phyloP scores from a whole-genome alignment of 2,329 filamentous ascomycete genomes.

The Colletotrichum sp. region DNA sequence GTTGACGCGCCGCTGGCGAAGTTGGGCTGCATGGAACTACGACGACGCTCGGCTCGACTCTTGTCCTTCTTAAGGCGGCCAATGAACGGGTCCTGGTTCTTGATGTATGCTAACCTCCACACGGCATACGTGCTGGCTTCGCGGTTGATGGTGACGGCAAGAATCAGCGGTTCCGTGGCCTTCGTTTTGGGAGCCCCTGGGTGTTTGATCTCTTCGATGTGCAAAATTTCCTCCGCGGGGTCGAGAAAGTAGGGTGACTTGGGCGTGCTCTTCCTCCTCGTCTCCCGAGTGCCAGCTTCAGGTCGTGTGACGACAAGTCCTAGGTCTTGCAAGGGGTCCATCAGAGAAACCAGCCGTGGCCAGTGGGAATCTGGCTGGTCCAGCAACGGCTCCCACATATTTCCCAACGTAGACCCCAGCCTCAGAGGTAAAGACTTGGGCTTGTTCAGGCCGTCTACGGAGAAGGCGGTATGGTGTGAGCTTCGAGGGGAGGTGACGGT shows the following conservation, averaged over 20 bases:
- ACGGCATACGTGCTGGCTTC: conserved; percentile 80
- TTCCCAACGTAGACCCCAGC: conserved; percentile 59
- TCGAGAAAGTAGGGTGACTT: conserved; percentile 67
- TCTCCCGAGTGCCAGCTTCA: conserved; percentile 42
- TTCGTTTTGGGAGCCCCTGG: conserved; percentile 40
- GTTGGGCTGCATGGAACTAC: conserved; percentile 70
- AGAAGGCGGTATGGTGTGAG: conserved; percentile 59
- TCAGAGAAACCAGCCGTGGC: conserved; percentile 81
- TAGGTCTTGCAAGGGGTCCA: conserved; percentile 84
- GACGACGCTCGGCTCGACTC: conserved; percentile 53
- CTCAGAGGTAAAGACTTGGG: conserved; percentile 59
- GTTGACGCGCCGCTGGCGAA: conserved; percentile 79
- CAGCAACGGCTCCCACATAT: conserved; percentile 60
- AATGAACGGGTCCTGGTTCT: conserved; percentile 65
- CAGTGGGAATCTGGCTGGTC: conserved; percentile 64
- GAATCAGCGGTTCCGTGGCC: conserved; percentile 60
- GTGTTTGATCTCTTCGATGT: conserved; percentile 73
- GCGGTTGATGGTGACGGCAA: conserved; percentile 83
- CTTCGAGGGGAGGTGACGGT: conserved; percentile 54
- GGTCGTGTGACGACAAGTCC: conserved; percentile 76
- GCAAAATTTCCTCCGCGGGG: conserved; percentile 80
- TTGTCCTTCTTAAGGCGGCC: conserved; percentile 51
- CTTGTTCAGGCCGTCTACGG: conserved; percentile 60
- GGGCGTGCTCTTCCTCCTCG: conserved; percentile 40
- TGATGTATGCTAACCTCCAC: conserved; percentile 82